Conservation (phyloP, 2,329 filamentous ascomycete species). For the Scedosporium aurantiacum region DNA sequence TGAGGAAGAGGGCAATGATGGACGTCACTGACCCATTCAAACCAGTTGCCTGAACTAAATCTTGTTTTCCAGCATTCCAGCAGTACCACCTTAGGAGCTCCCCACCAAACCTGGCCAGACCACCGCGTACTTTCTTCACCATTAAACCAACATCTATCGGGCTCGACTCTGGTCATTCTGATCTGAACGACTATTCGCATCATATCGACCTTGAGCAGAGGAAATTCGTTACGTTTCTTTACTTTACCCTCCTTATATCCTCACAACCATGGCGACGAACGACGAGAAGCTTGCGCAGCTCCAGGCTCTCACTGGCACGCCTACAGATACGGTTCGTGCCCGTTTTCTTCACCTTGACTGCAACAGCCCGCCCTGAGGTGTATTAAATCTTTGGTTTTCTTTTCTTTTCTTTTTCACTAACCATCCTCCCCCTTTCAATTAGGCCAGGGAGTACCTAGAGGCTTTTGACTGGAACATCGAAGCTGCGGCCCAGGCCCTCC, state of each 20-base stretch:
- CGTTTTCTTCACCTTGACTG: background rate
- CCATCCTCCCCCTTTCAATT: background rate
- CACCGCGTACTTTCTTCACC: background rate
- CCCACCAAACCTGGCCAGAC: background rate
- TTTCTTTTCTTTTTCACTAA: background rate
- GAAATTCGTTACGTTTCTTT: background rate
- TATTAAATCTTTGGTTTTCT: background rate
- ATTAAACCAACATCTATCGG: background rate
- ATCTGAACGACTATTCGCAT: background rate
- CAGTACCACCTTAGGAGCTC: background rate
- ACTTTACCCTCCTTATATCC: too few relatives aligned
- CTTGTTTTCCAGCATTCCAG: background rate
- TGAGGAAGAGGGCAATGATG: constrained; percentile 6
- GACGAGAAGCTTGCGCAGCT: constrained; percentile 5
- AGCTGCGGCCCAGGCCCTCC: constrained; percentile 51
- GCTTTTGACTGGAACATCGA: constrained; percentile 57
- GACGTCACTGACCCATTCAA: constrained; percentile 1
- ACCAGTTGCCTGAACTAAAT: constrained; percentile 2
- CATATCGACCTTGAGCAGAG: background rate
- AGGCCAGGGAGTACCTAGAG: constrained; percentile 59
- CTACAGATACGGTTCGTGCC: background rate
- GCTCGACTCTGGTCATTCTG: background rate
- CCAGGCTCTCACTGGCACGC: background rate
- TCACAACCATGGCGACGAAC: background rate
- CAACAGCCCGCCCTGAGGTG: background rate